Base-by-base conservation (phyloP, 306 rosid genomes). In the Vigna radiata region DNA sequence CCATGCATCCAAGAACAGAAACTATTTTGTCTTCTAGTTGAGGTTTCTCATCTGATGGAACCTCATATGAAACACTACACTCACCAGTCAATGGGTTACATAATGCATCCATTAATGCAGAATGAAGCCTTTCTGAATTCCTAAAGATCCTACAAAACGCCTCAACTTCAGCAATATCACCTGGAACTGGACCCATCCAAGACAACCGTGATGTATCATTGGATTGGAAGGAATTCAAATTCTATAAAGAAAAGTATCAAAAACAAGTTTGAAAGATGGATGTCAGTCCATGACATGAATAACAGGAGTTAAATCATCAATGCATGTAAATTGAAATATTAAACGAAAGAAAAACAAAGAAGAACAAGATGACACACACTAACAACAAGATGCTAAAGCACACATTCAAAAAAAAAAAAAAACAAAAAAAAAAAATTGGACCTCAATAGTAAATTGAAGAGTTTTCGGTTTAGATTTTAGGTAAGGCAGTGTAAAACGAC, bases 121-220 rank as follows among this genome's bases (percentile, higher is more conserved):
- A 79, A 80, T 95, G 94, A 73, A 95, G 93, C 84, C 91, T 86
- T 67, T 95, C 97, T 12, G 99, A 93, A 52, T 78, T 68, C 84
- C 99, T 81, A 77, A 95, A 92, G 83, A 95, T 92, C 86, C 99
- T 86, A 84, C 97, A 95, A 62, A 91, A 95, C 6, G 97, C 96
- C 87, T 95, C 99, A 1, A 95, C 91, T 90, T 95, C 99, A 0
- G 99, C 96, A 77, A 95, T 89, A 77, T 95, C 99, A 4, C 99
- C 99, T 1, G 97, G 99, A 76, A 92, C 89, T 41, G 99, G 99
- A 70, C 99, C 99, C 79, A 88, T 72, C 94, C 94, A 85, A 31
- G 85, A 89, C 76, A 81, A 77, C 79, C 79, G 86, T 46, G 90
- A 69, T 67, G 82, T 83, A 58, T 89, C 87, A 73, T 81, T 82